phyloP scores from a whole-genome alignment of 2,329 filamentous ascomycete genomes.

The Ceratocystis cubensis region DNA sequence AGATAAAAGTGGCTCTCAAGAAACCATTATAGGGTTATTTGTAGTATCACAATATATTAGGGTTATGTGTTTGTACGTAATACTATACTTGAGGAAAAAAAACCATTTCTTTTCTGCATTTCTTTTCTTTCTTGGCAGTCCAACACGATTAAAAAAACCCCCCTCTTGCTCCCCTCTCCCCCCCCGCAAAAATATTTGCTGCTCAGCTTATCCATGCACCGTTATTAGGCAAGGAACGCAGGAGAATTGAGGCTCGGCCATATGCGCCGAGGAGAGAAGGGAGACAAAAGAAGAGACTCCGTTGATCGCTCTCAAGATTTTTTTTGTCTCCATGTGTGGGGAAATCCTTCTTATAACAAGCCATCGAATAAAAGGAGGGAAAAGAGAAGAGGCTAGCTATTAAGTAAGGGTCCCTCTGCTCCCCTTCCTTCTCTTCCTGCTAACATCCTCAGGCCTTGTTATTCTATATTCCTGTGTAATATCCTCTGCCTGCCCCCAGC shows the following conservation, averaged over 20 bases:
- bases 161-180: neutral
- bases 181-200: neutral
- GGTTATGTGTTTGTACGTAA: neutral
- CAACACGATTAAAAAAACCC: too few relatives aligned
- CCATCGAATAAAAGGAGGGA: neutral
- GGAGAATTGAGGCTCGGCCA: neutral
- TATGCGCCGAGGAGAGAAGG: neutral
- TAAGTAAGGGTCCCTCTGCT: neutral
- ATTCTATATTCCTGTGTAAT: too few relatives aligned
- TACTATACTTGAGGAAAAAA: neutral
- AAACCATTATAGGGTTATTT: neutral
- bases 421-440: neutral
- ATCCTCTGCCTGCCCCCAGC: too few relatives aligned
- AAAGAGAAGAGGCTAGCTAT: neutral
- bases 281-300: neutral
- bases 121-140: neutral
- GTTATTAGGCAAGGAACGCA: neutral
- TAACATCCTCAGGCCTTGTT: neutral
- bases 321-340: neutral
- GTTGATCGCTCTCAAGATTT: slow-evolving; percentile 2
- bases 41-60: neutral
- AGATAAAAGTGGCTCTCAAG: neutral
- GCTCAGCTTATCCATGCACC: neutral
- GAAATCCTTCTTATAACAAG: neutral
- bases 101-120: neutral